These are phyloP conservation scores for Pilaira anomala DNA, from an alignment of 192 early-diverging fungal species.

Conservation along the genomic window DNA sequence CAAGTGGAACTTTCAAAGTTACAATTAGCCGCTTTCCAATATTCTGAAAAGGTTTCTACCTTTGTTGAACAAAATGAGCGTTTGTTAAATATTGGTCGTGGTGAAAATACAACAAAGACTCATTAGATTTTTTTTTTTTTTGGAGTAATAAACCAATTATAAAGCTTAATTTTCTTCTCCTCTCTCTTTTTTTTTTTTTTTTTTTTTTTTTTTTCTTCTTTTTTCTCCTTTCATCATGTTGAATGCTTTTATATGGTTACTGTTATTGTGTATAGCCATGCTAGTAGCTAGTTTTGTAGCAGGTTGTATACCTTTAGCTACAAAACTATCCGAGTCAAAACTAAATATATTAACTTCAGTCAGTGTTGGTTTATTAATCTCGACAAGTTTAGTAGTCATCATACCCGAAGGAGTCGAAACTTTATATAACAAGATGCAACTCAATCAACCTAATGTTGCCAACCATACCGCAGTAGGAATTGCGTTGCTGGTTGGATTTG, in stretches of 20 bases:
- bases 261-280: conserved; percentile 72
- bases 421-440: conserved; percentile 43
- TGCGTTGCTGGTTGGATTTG: conserved; percentile 78
- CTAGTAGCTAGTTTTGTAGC: conserved; percentile 82
- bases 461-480: conserved; percentile 72
- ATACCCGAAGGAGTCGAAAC: conserved; percentile 95
- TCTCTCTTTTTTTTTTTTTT: not conserved
- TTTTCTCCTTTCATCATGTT: not conserved
- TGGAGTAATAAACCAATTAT: too few relatives aligned
- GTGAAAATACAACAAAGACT: conserved; percentile 8
- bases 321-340: conserved; percentile 70
- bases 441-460: not conserved
- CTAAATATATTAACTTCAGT: conserved; percentile 76
- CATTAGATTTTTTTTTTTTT: not conserved
- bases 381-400: conserved; percentile 89
- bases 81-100: conserved; percentile 35
- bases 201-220: not conserved
- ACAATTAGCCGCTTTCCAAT: conserved; percentile 80
- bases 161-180: too few relatives aligned
- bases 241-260: conserved; percentile 51
- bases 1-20: conserved; percentile 68
- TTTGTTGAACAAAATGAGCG: conserved; percentile 92
- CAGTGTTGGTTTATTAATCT: conserved; percentile 88
- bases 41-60: conserved; percentile 79
- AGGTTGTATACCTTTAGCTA: conserved; percentile 80